Base-by-base conservation (phyloP, 2,329 filamentous ascomycete species). In the Monosporascus sp. region DNA sequence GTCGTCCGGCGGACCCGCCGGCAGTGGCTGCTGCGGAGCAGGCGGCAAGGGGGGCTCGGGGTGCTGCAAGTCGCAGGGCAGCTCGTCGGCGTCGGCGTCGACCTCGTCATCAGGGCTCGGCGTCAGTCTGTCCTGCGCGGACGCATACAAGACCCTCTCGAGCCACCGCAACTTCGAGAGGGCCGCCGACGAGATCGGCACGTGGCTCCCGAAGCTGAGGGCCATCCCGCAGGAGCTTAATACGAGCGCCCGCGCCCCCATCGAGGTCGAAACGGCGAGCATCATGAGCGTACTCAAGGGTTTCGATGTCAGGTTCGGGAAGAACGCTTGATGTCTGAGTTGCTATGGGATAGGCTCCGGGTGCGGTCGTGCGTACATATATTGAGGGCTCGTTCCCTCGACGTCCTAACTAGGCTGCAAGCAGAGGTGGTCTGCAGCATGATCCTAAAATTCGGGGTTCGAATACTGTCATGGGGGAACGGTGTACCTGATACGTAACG, bases 231-330 rank as follows among this genome's bases (percentile, higher is more conserved):
- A 71, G 54, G 54, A 52, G 53, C 60, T 52, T 60, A 71, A 71
- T 49, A 65, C 68, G 52, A 68, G 68, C 51, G 70, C 72, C 56
- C 75, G 75, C 52, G 78, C 79, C 43, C 84, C 88, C 1, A 84
- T 91, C 62, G 88, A 92, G 67, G 87, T 92, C 17, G 88, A 92
- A 70, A 87, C 88, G 7, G 88, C 88, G 1, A 91, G 88, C 68
- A 90, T 92, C 52, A 91, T 92, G 88, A 87, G 86, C 43, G 88
- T 91, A n/a, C 72, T 92, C 55, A 89, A 88, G 69, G 86, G 88
- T 58, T 92, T 92, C 71, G 88, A 92, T 63, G 78, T 89, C 49
- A 75, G 88, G 51, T 92, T 92, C 67, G 84, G 84, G 17, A 67
- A 72, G 53, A 71, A 68, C 31, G 58, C 60, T 19, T 68, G 31